These are phyloP conservation scores for Pichia sp. DNA, from an alignment of 1,139 yeast species.

Conservation along the genomic window DNA sequence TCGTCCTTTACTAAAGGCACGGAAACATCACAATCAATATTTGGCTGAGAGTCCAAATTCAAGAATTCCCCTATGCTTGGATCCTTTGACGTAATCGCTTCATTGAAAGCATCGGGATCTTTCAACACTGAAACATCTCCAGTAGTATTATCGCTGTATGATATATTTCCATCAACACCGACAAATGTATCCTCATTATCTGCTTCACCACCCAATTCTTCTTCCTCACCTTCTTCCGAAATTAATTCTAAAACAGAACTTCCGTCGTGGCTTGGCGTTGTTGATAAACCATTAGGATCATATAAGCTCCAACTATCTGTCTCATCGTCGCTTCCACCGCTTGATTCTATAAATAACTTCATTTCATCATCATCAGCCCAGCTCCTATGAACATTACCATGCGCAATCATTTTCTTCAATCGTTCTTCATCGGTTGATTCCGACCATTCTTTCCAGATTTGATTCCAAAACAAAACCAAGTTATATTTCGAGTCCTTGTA, in stretches of 20 bases:
- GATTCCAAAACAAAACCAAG: constrained; percentile 19
- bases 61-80: no score
- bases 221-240: constrained; percentile 6
- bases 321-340: constrained; percentile 13
- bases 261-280: constrained; percentile 1
- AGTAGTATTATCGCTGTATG: background rate
- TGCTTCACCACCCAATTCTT: background rate
- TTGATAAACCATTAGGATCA: background rate
- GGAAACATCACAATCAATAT: no score
- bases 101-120: no score
- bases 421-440: constrained; percentile 13
- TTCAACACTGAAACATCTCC: background rate
- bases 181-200: constrained; percentile 1
- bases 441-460: constrained; percentile 18
- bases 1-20: no score
- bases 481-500: constrained; percentile 15
- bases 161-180: background rate
- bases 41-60: no score
- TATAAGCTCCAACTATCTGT: background rate
- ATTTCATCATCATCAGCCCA: constrained; percentile 18
- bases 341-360: constrained; percentile 11
- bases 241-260: constrained; percentile 6
- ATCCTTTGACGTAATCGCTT: no score
- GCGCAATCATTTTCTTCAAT: constrained; percentile 9
- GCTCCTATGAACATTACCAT: constrained; percentile 7